phyloP scores from a whole-genome alignment of 352 stramenopile genomes.

The Pythium utonaiense region DNA sequence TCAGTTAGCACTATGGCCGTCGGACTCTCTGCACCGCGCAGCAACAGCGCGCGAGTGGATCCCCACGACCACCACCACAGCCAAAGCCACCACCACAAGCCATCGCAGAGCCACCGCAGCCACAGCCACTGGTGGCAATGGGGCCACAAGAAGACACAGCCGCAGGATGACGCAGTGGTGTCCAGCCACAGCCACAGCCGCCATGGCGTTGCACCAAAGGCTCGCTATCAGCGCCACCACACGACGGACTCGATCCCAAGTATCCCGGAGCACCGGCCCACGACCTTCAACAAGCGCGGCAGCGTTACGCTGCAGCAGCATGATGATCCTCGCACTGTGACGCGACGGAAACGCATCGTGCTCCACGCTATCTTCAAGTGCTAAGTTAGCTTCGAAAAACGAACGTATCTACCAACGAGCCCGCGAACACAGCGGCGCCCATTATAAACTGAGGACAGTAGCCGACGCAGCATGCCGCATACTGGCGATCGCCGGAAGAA shows the following conservation, averaged over 20 bases:
- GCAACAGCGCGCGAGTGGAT: conserved; percentile 12
- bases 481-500: not conserved
- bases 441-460: too few relatives aligned
- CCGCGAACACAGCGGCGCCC: not conserved
- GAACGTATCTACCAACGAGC: not conserved
- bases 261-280: conserved; percentile 2
- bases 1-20: conserved; percentile 15
- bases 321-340: conserved; percentile 9
- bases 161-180: not conserved
- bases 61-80: conserved; percentile 17
- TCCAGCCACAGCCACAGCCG: not conserved
- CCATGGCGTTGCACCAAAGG: not conserved
- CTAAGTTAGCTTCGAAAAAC: too few relatives aligned
- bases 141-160: conserved; percentile 11
- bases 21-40: conserved; percentile 2
- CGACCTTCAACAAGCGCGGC: conserved; percentile 10
- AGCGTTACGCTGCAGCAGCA: not conserved
- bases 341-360: conserved; percentile 16
- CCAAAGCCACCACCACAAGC: not conserved
- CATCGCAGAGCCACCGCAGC: conserved; percentile 2
- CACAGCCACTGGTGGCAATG: conserved; percentile 18
- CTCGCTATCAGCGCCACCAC: not conserved
- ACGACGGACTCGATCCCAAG: conserved; percentile 2
- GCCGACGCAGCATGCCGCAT: too few relatives aligned
- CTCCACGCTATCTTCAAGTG: conserved; percentile 24